These are phyloP conservation scores for Silene uniflora DNA, from an alignment of 148 eudicot genomes.

Conservation along the genomic window DNA sequence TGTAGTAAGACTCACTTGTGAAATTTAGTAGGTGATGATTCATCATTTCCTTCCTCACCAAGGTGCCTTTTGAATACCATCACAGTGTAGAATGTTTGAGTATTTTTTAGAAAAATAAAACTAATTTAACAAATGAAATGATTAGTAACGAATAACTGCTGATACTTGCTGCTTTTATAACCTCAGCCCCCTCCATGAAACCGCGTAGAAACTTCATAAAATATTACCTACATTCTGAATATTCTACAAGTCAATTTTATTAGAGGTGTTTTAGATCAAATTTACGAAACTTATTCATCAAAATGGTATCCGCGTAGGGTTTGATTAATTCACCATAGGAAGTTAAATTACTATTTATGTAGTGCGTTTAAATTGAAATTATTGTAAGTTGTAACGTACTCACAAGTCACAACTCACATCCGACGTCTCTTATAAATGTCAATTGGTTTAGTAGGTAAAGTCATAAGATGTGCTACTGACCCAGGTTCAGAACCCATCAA, in stretches of 20 bases:
- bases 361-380: too few species aligned
- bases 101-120: neutral
- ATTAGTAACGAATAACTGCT: conserved; percentile 24
- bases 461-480: too few species aligned
- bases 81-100: neutral
- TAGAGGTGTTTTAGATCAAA: too few species aligned
- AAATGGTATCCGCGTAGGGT: too few species aligned
- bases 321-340: too few species aligned
- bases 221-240: neutral
- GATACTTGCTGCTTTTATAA: conserved; percentile 5
- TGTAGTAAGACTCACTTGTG: conserved; percentile 37
- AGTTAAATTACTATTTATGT: too few species aligned
- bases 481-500: too few species aligned
- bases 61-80: conserved; percentile 59
- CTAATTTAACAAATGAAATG: neutral
- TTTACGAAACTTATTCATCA: too few species aligned
- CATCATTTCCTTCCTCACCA: conserved; percentile 35
- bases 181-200: conserved; percentile 19
- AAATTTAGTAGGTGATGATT: conserved; percentile 24
- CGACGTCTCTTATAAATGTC: too few species aligned
- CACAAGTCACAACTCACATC: too few species aligned
- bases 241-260: conserved; percentile 26
- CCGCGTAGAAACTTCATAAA: conserved; percentile 37
- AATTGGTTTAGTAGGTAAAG: too few species aligned
- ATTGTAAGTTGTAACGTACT: too few species aligned